These are phyloP conservation scores for Ceratobasidium sp. DNA, from an alignment of 1,284 basidiomycete genomes.

Conservation along the genomic window DNA sequence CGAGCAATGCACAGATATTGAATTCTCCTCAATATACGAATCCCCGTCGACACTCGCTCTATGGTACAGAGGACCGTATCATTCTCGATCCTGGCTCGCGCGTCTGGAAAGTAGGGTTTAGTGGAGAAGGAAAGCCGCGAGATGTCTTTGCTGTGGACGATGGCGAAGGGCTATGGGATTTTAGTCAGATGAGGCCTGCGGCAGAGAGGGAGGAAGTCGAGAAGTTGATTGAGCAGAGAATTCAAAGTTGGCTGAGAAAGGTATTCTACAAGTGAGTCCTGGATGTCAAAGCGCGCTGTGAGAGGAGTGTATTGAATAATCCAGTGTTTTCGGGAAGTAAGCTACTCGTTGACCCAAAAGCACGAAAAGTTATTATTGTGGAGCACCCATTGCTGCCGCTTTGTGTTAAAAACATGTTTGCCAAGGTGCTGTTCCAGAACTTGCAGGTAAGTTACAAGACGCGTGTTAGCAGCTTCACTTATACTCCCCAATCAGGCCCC, in stretches of 20 bases:
- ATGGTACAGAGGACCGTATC: constrained; percentile 87
- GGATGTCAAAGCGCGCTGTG: constrained; percentile 91
- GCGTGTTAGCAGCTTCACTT: background rate
- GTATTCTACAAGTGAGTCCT: constrained; percentile 90
- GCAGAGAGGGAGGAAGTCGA: constrained; percentile 76
- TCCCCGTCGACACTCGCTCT: constrained; percentile 78
- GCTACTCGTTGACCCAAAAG: constrained; percentile 91
- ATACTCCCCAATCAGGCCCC: constrained; percentile 69
- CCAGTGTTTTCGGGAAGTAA: constrained; percentile 38
- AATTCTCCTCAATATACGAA: constrained; percentile 61
- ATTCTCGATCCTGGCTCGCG: constrained; percentile 85
- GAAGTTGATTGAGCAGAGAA: constrained; percentile 70
- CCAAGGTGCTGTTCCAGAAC: constrained; percentile 88
- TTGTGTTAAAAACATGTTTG: constrained; percentile 88
- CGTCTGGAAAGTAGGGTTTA: constrained; percentile 90
- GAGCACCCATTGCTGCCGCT: constrained; percentile 90
- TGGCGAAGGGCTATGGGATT: constrained; percentile 49
- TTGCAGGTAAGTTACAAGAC: constrained; percentile 69
- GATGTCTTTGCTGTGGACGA: constrained; percentile 69
- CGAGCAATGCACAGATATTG: constrained; percentile 55
- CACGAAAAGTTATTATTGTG: constrained; percentile 90
- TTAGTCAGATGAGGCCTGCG: constrained; percentile 61
- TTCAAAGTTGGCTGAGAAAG: constrained; percentile 75
- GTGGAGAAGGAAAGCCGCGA: constrained; percentile 84
- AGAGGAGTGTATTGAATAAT: constrained; percentile 79